Percentiles rank a stretch among this genome's conserved stretches.
Conservation (phyloP, 2,329 filamentous ascomycete species). For the Colletotrichum sp. region DNA sequence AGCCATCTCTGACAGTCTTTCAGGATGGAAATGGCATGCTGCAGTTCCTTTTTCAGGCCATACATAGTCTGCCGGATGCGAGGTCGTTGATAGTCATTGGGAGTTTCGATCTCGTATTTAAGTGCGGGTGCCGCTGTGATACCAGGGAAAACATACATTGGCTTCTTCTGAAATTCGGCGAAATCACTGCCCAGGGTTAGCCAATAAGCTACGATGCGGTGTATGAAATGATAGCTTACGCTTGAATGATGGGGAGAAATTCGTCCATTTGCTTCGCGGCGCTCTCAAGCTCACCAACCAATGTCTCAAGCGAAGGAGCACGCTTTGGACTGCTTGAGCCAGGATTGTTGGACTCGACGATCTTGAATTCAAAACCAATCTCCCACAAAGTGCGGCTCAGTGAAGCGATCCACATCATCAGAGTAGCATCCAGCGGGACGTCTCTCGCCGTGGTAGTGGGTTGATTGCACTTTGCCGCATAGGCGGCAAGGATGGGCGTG, state of each 20-base stretch:
- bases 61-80: conserved; percentile 27
- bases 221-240: conserved; percentile 11
- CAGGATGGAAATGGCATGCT: conserved; percentile 22
- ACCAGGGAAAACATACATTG: neutral
- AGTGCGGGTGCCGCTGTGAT: neutral
- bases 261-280: conserved; percentile 22
- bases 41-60: conserved; percentile 27
- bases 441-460: neutral
- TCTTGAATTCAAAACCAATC: neutral
- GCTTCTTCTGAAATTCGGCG: conserved; percentile 21
- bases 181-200: conserved; percentile 15
- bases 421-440: conserved; percentile 26
- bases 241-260: conserved; percentile 24
- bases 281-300: neutral
- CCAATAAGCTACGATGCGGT: no score
- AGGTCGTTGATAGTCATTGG: neutral
- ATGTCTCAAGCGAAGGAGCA: neutral
- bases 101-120: neutral
- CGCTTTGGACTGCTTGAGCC: neutral
- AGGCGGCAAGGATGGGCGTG: conserved; percentile 24
- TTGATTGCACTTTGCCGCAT: conserved; percentile 20
- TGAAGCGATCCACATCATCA: conserved; percentile 24
- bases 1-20: neutral
- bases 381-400: conserved; percentile 23
- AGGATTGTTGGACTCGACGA: neutral